Evolutionary conservation across 1,284 basidiomycete genomes (phyloP), one percentile per base, ranked within the genome.

Genomic region (Baeospora myosura): DNA sequence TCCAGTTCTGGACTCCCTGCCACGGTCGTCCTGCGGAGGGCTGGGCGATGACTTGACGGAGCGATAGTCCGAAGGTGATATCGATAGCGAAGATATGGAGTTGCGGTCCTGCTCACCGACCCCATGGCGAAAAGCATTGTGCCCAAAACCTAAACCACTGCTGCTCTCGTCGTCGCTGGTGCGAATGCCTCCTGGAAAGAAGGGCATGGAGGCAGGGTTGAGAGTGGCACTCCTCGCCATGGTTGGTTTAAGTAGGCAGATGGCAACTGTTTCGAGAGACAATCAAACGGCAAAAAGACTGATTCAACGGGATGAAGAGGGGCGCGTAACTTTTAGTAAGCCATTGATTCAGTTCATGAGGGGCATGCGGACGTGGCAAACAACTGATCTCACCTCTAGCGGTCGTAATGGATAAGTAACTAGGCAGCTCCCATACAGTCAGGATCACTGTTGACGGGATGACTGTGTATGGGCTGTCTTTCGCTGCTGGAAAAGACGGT

Each of bases 201-300:
- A 88, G 38, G 86, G 86, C 58, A 78, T 78, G 44, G 85, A 88
- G 49, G 83, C 72, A 51, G 85, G 85, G 61, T 88, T 87, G 53
- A 88, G 67, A 44, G 79, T 71, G 54, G 74, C 78, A 55, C 78
- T 82, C 71, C 75, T 78, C 45, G 81, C 76, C 79, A 86, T 82
- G 54, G 63, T 63, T 82, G 53, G 63, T 63, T 58, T 61, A 62
- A 52, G 49, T 51, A 57, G 47, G 32, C 49, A 54, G 58, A 58
- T 60, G 59, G 55, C 58, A 56, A 59, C 55, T 60, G 51, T 16
- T 36, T 45, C 47, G 51, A 49, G 52, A 50, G 58, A 60, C 55
- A 57, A 61, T 59, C 55, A 60, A 50, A 51, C 46, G 40, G 47
- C 46, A 49, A 50, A 52, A 52, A 48, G 52, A 47, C 49, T 49